phyloP scores from a whole-genome alignment of 2,329 filamentous ascomycete species.

The Phoma sp. region DNA sequence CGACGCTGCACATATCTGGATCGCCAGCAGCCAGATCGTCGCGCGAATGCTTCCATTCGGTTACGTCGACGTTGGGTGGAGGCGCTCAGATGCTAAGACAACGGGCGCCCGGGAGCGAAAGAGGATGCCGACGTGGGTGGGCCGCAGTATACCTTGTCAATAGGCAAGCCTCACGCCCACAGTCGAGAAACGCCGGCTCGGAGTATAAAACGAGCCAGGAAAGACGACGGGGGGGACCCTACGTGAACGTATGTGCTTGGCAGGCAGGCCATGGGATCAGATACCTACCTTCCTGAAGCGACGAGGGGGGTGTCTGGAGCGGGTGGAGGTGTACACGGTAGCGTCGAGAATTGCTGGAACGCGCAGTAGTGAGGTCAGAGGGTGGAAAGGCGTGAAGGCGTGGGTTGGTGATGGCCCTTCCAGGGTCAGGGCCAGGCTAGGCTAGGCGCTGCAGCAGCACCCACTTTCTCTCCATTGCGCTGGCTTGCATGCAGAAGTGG shows the following conservation, averaged over 20 bases:
- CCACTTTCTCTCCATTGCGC: slow-evolving; percentile 25
- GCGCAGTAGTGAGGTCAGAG: slow-evolving; percentile 21
- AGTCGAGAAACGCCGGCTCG: slow-evolving; percentile 34
- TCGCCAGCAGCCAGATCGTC: slow-evolving; percentile 48
- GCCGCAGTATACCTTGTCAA: slow-evolving; percentile 33
- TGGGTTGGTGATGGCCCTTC: slow-evolving; percentile 20
- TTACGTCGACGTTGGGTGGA: slow-evolving; percentile 46
- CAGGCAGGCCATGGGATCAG: slow-evolving; percentile 15
- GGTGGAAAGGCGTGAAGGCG: slow-evolving; percentile 21
- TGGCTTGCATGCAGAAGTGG: slow-evolving; percentile 32
- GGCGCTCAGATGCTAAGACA: slow-evolving; percentile 44
- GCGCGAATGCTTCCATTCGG: slow-evolving; percentile 40
- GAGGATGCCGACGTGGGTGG: slow-evolving; percentile 36
- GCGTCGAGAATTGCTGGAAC: slow-evolving; percentile 26
- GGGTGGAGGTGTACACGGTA: slow-evolving; percentile 21
- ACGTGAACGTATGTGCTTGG: slow-evolving; percentile 40
- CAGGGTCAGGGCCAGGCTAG: slow-evolving; percentile 32
- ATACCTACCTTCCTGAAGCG: slow-evolving; percentile 28
- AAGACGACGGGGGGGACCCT: slow-evolving; percentile 20
- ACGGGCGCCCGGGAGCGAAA: slow-evolving; percentile 38
- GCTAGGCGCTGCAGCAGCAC: slow-evolving; percentile 27
- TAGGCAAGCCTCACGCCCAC: slow-evolving; percentile 44
- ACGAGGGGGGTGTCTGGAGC: slow-evolving; percentile 17
- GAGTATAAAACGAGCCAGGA: slow-evolving; percentile 37
- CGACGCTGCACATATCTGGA: slow-evolving; percentile 47